A percentile compares a stretch with the other conserved stretches of the same genome.
These are phyloP conservation scores for Botrytis galanthina DNA, from an alignment of 2,329 filamentous ascomycete species.

Conservation along the genomic window DNA sequence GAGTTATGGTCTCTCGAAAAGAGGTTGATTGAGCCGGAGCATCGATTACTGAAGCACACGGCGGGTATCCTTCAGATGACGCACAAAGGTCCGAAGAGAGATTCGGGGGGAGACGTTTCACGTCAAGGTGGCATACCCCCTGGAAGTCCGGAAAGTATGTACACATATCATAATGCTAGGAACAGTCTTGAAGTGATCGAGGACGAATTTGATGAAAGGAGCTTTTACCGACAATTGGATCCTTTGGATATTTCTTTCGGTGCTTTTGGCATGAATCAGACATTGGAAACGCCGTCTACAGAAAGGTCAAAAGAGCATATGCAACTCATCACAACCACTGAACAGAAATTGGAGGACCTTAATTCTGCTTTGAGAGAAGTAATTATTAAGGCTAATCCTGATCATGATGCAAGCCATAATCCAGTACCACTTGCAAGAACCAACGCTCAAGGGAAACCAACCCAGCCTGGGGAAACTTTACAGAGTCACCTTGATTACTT, in stretches of 20 bases:
- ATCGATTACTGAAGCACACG: conserved; percentile 80
- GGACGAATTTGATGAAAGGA: conserved; percentile 73
- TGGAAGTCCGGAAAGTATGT: conserved; percentile 74
- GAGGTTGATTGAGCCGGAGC: conserved; percentile 70
- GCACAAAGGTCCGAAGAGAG: conserved; percentile 67
- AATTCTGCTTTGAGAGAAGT: conserved; percentile 66
- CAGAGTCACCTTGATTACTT: conserved; percentile 67
- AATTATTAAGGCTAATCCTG: conserved; percentile 61
- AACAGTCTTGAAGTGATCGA: conserved; percentile 57
- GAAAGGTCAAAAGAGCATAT: conserved; percentile 38
- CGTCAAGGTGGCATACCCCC: conserved; percentile 59
- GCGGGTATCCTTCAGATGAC: conserved; percentile 89
- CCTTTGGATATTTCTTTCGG: conserved; percentile 52
- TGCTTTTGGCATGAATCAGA: conserved; percentile 30
- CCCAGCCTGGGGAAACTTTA: conserved; percentile 49
- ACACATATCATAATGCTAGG: conserved; percentile 62
- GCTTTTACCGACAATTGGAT: conserved; percentile 68
- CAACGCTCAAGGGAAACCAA: conserved; percentile 42
- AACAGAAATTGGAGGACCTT: conserved; percentile 63
- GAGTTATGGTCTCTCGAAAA: conserved; percentile 81
- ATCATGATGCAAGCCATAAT: conserved; percentile 28
- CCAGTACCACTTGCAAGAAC: conserved; percentile 40
- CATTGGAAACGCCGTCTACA: conserved; percentile 22
- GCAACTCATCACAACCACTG: conserved; percentile 58
- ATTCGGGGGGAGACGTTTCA: conserved; percentile 43